Base-by-base conservation (phyloP, 2,329 filamentous ascomycete species). In the Ilyonectria destructans region DNA sequence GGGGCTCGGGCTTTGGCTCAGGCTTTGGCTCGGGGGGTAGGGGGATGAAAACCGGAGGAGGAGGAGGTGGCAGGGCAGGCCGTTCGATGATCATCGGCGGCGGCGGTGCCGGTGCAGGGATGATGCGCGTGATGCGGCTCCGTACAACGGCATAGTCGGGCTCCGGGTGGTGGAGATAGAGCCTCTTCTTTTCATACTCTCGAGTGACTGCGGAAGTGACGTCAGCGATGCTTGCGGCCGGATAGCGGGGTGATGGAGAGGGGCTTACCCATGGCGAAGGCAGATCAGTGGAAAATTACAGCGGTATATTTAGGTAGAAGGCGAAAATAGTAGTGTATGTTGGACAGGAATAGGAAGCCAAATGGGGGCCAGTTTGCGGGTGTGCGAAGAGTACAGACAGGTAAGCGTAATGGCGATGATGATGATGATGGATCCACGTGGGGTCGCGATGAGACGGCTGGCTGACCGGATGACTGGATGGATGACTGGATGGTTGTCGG, bases 141-240 rank as follows among this genome's bases (percentile, higher is more conserved):
- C 78, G 79, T 60, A 81, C 75, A 52, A 78, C 75, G 68, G 79
- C 74, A 62, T 81, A 76, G 71, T 83, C 83, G 49, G 80, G 79
- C 58, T 79, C 80, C 8, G 83, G 82, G 48, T 81, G 81, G 46
- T 80, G 76, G 46, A 85, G 80, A 67, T 85, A 85, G 73, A 85
- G 77, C 65, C 80, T 81, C 77, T 83, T 84, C 76, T 84, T 85
- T 69, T 72, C 68, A 67, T 78, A 76, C 33, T 79, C 71, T 60
- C 69, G 76, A 71, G 75, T 77, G 65, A 74, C 73, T 77, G 60
- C 61, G 60, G 56, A 17, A 43, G 70, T 71, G 70, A 72, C 61
- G 74, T 78, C 71, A 77, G 75, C 65, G 62, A 72, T 66, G 58
- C 56, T 67, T 58, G 52, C 66, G 52, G 68, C 58, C 52, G 48